phyloP scores from a whole-genome alignment of 345 rosid species.

The Rhodomyrtus tomentosa region DNA sequence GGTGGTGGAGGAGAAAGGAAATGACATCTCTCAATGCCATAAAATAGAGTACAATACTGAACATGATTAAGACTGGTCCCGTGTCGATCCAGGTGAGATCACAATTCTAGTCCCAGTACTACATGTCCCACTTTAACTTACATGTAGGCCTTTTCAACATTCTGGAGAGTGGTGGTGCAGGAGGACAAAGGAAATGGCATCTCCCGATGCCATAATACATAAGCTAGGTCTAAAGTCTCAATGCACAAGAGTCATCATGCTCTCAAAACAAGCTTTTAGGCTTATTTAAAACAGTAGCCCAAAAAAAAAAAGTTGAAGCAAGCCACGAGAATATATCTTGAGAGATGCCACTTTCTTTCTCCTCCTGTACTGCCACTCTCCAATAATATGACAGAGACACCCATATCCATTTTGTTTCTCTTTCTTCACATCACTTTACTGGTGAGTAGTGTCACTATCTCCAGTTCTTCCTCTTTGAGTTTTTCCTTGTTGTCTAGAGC shows the following conservation, averaged over 20 bases:
- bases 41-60: not conserved
- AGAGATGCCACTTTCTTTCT: not conserved
- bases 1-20: not conserved
- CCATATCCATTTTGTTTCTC: not conserved
- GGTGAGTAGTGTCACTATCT: not conserved
- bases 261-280: not conserved
- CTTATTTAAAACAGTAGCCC: not conserved
- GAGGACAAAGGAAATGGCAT: not conserved
- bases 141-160: not conserved
- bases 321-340: not conserved
- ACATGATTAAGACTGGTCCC: not conserved
- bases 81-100: not conserved
- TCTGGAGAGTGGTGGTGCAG: not conserved
- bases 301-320: not conserved
- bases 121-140: not conserved
- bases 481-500: not conserved
- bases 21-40: not conserved
- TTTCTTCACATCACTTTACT: not conserved
- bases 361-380: not conserved
- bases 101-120: not conserved
- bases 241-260: not conserved
- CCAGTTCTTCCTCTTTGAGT: not conserved
- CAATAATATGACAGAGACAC: not conserved
- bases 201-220: not conserved
- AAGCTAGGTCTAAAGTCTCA: not conserved